A percentile compares a stretch with the other conserved stretches of the same genome.
These are phyloP conservation scores for Aspergillus cavernicola DNA, from an alignment of 495 filamentous ascomycete species.

Conservation along the genomic window DNA sequence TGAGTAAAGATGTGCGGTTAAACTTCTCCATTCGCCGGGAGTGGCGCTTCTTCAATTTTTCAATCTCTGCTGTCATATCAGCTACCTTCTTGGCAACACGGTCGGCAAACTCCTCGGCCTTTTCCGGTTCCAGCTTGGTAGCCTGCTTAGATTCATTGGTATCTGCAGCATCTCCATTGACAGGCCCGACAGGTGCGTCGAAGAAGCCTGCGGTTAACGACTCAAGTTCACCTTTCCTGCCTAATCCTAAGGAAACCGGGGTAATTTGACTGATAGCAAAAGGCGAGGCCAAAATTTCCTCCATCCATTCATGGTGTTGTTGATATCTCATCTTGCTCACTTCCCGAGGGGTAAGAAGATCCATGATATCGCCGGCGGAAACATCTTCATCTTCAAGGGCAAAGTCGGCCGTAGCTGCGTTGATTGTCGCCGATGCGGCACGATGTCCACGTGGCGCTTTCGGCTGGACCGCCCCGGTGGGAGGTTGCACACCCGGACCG, in stretches of 20 bases:
- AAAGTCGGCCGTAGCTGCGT: constrained; percentile 45
- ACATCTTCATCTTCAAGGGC: constrained; percentile 83
- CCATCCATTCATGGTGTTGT: constrained; percentile 99
- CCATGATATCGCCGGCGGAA: constrained; percentile 78
- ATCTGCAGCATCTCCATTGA: constrained; percentile 33
- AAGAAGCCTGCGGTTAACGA: constrained; percentile 76
- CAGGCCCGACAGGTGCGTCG: constrained; percentile 50
- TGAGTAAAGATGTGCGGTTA: constrained; percentile 59
- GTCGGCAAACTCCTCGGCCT: constrained; percentile 74
- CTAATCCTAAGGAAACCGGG: constrained; percentile 83
- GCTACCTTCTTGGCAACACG: constrained; percentile 62
- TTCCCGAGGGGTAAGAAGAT: constrained; percentile 81
- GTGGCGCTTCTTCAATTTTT: constrained; percentile 75
- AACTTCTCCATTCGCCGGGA: constrained; percentile 69
- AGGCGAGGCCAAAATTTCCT: constrained; percentile 87
- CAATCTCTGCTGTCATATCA: constrained; percentile 71
- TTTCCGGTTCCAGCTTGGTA: constrained; percentile 59
- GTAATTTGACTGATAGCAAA: constrained; percentile 78
- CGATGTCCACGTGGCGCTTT: constrained; percentile 41
- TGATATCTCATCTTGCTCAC: constrained; percentile 79
- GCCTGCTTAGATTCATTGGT: constrained; percentile 47
- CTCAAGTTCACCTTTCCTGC: constrained; percentile 80
- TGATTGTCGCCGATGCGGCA: constrained; percentile 32
- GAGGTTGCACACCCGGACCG: constrained; percentile 27
- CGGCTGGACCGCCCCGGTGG: constrained; percentile 24